Base-by-base conservation (phyloP, 208 protist genomes). In the Leishmania aethiopica region DNA sequence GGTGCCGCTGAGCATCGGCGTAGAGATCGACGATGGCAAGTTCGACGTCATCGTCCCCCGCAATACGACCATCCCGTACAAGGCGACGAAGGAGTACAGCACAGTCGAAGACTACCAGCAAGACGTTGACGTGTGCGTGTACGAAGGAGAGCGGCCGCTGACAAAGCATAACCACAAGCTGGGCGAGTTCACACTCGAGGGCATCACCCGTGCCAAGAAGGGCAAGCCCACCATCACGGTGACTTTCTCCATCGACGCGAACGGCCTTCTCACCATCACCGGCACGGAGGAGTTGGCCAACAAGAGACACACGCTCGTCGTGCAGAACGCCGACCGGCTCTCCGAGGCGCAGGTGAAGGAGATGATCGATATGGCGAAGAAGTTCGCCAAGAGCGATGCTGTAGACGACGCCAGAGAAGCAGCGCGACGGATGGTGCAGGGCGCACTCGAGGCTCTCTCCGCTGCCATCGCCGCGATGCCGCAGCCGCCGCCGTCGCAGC, bases 151-250 rank as follows among this genome's bases (percentile, higher is more conserved):
- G 94, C 98, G 99, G 42, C 83, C 93, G 25, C 91, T 98, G 86
- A 99, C 99, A 70, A 94, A 95, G 79, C 96, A 99, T 92, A 99
- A 99, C 98, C 99, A 99, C 90, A 91, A 99, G 15, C 94, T 99
- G 19, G 99, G 99, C 42, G 84, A 90, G 71, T 98, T 98, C 84
- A 80, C 88, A 10, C 91, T 98, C 37, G 95, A 92, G 77, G 98
- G 96, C 79, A 99, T 99, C 75, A 96, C 99, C 13, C 95, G 97
- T 25, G 99, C 99, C 3, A 93, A 96, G 79, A 88, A 97, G 73
- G 99, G 99, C 78, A 95, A 98, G n/a, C 99, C 99, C 49, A 98
- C 99, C 83, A 99, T 99, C 85, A 97, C 97, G 69, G 99, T 99
- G 32, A 95, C 94, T 28, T 99, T 99, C 79, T 95, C 97, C 62